These are phyloP conservation scores for Exophiala phaeomuriformis DNA, from an alignment of 2,329 filamentous ascomycete genomes.

Conservation along the genomic window DNA sequence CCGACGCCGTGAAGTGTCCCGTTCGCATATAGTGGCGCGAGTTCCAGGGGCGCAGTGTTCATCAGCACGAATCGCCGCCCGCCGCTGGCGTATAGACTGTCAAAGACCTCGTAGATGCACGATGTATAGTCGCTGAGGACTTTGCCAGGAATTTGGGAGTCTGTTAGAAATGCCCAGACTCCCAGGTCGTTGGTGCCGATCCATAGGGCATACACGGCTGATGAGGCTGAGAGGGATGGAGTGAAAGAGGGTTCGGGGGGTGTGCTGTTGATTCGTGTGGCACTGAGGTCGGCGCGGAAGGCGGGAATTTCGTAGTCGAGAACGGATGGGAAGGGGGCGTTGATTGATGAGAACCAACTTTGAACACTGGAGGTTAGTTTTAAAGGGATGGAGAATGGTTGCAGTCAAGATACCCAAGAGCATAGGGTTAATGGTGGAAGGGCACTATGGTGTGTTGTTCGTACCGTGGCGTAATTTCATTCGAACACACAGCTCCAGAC, in stretches of 20 bases:
- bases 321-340: constrained; percentile 55
- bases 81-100: constrained; percentile 57
- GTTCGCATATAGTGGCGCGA: constrained; percentile 59
- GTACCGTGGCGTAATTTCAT: constrained; percentile 50
- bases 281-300: constrained; percentile 44
- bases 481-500: constrained; percentile 64
- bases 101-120: constrained; percentile 59
- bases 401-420: not conserved
- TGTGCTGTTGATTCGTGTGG: constrained; percentile 17
- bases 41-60: constrained; percentile 60
- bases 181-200: constrained; percentile 78
- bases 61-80: constrained; percentile 65
- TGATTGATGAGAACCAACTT: constrained; percentile 47
- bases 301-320: constrained; percentile 55
- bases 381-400: not conserved
- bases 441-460: too few relatives aligned
- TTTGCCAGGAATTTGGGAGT: constrained; percentile 53
- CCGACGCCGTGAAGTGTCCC: constrained; percentile 40
- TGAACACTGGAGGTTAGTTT: not conserved
- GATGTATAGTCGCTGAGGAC: constrained; percentile 59
- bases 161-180: constrained; percentile 56
- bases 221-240: constrained; percentile 12
- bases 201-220: constrained; percentile 64
- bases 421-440: not conserved
- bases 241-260: constrained; percentile 16